Evolutionary conservation across 2,329 filamentous ascomycete species (phyloP).

Genomic region (Penicillium sclerotiorum): DNA sequence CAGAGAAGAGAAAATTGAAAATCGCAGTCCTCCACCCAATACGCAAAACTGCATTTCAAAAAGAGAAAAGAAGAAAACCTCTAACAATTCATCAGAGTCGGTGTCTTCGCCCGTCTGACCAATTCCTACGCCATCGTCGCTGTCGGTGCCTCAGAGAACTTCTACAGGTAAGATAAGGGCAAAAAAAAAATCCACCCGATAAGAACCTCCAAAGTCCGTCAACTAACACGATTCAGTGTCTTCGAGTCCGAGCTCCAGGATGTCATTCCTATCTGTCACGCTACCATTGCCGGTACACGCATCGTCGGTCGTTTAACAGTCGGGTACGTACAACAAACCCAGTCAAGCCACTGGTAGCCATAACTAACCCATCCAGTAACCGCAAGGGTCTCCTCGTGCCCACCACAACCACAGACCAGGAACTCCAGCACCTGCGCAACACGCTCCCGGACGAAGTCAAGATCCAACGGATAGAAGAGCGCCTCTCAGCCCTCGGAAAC

Average conservation of each 20-base stretch:
- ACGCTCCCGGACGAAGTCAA: constrained; percentile 87
- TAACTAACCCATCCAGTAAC: constrained; percentile 63
- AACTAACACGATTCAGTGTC: constrained; percentile 58
- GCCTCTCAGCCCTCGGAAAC: constrained; percentile 91
- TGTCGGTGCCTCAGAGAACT: constrained; percentile 95
- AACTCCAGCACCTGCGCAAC: constrained; percentile 95
- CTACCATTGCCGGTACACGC: constrained; percentile 92
- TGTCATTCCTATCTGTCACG: constrained; percentile 94
- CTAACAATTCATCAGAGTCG: constrained; percentile 66
- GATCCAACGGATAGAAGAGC: constrained; percentile 97
- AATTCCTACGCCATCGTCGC: constrained; percentile 96
- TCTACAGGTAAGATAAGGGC: constrained; percentile 70
- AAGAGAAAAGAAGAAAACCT: not conserved
- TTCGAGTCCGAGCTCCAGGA: constrained; percentile 98
- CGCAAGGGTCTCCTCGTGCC: constrained; percentile 95
- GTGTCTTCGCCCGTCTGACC: constrained; percentile 94
- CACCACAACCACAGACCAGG: constrained; percentile 94
- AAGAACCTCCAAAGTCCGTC: not conserved
- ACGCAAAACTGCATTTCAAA: no score
- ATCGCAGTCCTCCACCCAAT: no score
- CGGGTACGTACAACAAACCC: no score
- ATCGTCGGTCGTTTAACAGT: constrained; percentile 95
- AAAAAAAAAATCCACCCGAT: not conserved
- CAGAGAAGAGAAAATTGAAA: no score
- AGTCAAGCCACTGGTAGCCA: no score